Percentiles rank a stretch among this genome's conserved stretches.
These are phyloP conservation scores for Wallacemonas collosoma DNA, from an alignment of 208 protist genomes.

Conservation along the genomic window DNA sequence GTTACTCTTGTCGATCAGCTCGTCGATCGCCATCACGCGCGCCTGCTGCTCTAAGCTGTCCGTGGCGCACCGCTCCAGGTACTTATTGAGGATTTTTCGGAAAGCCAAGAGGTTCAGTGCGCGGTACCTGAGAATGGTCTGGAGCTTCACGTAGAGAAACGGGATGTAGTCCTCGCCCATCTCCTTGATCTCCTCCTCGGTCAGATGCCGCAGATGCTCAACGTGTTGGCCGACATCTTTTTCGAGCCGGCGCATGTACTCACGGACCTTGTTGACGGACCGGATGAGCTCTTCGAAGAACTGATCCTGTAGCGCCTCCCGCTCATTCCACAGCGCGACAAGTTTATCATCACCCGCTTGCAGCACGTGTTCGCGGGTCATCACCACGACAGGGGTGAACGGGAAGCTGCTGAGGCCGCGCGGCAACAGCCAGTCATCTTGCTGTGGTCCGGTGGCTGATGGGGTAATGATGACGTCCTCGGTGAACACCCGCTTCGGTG, in stretches of 20 bases:
- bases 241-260: slow-evolving; percentile 56
- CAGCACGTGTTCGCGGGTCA: slow-evolving; percentile 18
- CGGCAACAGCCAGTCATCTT: background rate
- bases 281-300: slow-evolving; percentile 70
- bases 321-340: slow-evolving; percentile 27
- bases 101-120: slow-evolving; percentile 72
- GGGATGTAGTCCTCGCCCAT: slow-evolving; percentile 54
- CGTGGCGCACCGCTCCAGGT: slow-evolving; percentile 70
- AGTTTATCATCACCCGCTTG: slow-evolving; percentile 21
- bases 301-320: slow-evolving; percentile 37
- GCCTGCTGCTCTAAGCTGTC: slow-evolving; percentile 74
- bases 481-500: background rate
- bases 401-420: slow-evolving; percentile 15
- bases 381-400: slow-evolving; percentile 23
- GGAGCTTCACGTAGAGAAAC: slow-evolving; percentile 62
- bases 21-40: slow-evolving; percentile 49
- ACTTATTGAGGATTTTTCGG: slow-evolving; percentile 83
- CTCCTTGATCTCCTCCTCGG: slow-evolving; percentile 59
- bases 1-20: slow-evolving; percentile 47
- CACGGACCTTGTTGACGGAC: slow-evolving; percentile 66
- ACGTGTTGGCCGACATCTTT: slow-evolving; percentile 32
- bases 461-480: slow-evolving; percentile 11
- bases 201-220: slow-evolving; percentile 51
- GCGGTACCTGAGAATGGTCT: slow-evolving; percentile 71
- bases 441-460: background rate